These are phyloP conservation scores for Exophiala calicioides DNA, from an alignment of 2,329 filamentous ascomycete species.

Conservation along the genomic window DNA sequence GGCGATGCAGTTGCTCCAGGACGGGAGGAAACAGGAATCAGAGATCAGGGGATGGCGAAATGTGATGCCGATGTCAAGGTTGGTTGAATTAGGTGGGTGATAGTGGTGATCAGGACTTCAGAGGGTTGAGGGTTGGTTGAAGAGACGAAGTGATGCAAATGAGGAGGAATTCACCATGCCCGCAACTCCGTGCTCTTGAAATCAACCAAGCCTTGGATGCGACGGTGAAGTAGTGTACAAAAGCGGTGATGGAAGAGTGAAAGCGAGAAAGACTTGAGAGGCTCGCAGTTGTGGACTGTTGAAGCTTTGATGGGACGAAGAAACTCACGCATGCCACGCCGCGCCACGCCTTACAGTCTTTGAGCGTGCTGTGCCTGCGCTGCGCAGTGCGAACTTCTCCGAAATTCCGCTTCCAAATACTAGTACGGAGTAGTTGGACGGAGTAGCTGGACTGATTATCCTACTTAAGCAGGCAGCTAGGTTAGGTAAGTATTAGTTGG, in stretches of 20 bases:
- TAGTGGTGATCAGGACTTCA: background rate
- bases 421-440: no score
- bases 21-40: background rate
- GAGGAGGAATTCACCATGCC: slow-evolving; percentile 2
- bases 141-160: background rate
- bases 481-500: no score
- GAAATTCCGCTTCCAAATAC: no score
- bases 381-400: no score
- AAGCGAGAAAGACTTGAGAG: slow-evolving; percentile 8
- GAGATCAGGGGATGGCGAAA: no score
- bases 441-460: no score
- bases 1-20: background rate
- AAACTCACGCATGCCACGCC: no score
- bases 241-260: slow-evolving; percentile 8
- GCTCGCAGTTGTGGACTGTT: no score
- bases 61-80: background rate
- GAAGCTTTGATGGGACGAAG: slow-evolving; percentile 11
- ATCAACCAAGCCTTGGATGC: background rate
- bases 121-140: slow-evolving; percentile 1
- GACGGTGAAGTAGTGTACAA: slow-evolving; percentile 14
- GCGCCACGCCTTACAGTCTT: no score
- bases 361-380: no score
- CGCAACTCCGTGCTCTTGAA: slow-evolving; percentile 9
- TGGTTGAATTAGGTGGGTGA: background rate
- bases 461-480: no score